Evolutionary conservation across 169 alveolate species (phyloP).

Genomic region (Plasmodium cynomolgi): DNA sequence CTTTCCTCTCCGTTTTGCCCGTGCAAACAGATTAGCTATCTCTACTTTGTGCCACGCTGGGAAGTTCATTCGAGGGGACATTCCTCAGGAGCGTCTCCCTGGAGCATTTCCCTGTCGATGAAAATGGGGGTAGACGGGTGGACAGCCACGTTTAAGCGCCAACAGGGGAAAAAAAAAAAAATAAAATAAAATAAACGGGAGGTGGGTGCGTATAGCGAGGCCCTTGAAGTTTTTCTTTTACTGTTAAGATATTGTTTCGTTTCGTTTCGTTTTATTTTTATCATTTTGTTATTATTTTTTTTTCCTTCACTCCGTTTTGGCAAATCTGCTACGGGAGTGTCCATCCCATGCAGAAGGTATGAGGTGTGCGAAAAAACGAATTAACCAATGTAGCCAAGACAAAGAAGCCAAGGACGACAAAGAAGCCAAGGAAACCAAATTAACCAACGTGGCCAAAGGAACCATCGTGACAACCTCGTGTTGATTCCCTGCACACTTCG

Average conservation of each 20-base stretch:
- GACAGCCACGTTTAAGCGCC: no score
- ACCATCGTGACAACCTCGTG: neutral
- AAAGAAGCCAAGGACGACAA: no score
- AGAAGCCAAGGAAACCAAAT: no score
- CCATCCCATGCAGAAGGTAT: neutral
- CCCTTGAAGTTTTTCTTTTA: neutral
- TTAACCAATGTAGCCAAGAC: neutral
- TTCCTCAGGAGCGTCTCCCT: no score
- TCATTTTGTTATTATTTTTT: no score
- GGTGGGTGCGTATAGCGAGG: neutral
- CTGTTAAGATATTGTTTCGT: neutral
- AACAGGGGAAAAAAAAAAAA: neutral
- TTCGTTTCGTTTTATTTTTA: no score
- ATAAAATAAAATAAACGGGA: neutral
- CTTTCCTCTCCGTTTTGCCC: no score
- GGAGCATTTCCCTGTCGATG: no score
- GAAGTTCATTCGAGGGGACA: no score
- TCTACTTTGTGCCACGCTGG: no score
- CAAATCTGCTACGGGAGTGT: neutral
- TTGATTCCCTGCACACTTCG: neutral
- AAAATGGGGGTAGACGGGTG: no score
- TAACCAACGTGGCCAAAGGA: neutral
- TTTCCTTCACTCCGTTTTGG: neutral
- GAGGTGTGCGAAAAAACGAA: neutral
- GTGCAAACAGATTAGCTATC: no score